phyloP scores from a whole-genome alignment of 2,329 filamentous ascomycete genomes.

The Didymella keratinophila region DNA sequence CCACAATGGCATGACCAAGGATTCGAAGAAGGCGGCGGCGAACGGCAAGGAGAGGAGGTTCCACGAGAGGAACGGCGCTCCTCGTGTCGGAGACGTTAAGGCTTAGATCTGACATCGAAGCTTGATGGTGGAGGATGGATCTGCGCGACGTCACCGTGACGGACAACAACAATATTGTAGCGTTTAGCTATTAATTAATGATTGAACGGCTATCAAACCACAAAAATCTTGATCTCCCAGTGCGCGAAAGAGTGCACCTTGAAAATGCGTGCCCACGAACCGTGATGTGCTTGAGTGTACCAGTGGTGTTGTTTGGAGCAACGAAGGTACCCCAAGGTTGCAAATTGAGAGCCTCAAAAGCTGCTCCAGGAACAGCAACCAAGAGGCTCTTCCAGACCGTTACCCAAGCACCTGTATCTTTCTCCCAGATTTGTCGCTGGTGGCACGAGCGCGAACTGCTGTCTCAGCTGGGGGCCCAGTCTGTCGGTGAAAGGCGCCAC shows the following conservation, averaged over 20 bases:
- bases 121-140: background rate
- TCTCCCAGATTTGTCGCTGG: slow-evolving; percentile 1
- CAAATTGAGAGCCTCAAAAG: background rate
- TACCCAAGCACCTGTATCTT: background rate
- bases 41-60: slow-evolving; percentile 57
- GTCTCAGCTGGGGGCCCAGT: slow-evolving; percentile 2
- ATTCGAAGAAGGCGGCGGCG: slow-evolving; percentile 56
- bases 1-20: slow-evolving; percentile 67
- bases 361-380: background rate
- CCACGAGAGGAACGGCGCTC: slow-evolving; percentile 59
- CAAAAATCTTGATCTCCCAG: background rate
- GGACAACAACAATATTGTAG: background rate
- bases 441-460: slow-evolving; percentile 6
- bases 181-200: background rate
- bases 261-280: background rate
- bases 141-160: background rate
- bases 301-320: background rate
- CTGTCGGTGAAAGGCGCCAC: slow-evolving; percentile 16
- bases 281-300: background rate
- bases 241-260: background rate
- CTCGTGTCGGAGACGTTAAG: slow-evolving; percentile 53
- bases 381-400: background rate
- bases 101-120: background rate
- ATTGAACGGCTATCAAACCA: background rate
- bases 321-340: background rate